These are phyloP conservation scores for Dendrocalamus latiflorus DNA, from an alignment of 202 grass and related monocot species.

Conservation along the genomic window DNA sequence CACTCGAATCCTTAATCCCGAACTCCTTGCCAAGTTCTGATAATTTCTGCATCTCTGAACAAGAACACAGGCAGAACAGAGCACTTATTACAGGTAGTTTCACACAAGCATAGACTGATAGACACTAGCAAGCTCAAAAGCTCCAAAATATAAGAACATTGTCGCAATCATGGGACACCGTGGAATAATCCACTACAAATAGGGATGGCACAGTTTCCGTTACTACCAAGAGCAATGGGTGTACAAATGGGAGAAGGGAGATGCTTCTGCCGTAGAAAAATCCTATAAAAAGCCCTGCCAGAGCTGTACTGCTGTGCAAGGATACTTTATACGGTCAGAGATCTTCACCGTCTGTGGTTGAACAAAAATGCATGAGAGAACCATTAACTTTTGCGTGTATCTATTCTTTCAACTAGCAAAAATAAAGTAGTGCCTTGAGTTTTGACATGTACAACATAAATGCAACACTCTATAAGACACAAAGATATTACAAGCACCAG, in stretches of 20 bases:
- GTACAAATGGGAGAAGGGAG: too few relatives aligned
- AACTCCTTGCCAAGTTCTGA: constrained; percentile 36
- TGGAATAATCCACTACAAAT: neutral
- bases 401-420: neutral
- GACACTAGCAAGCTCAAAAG: neutral
- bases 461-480: neutral
- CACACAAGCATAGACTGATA: neutral
- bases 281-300: neutral
- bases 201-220: neutral
- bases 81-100: neutral
- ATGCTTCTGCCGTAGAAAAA: neutral
- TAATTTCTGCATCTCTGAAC: constrained; percentile 47
- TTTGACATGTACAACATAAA: neutral
- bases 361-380: neutral
- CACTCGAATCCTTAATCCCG: constrained; percentile 25
- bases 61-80: constrained; percentile 21
- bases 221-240: neutral
- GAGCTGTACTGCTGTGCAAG: neutral
- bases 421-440: neutral
- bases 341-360: neutral
- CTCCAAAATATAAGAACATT: neutral
- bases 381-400: neutral
- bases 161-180: neutral
- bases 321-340: neutral
- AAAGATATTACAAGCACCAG: neutral